Conservation (phyloP, 2,329 filamentous ascomycete species). For the Calonectria ilicicola region DNA sequence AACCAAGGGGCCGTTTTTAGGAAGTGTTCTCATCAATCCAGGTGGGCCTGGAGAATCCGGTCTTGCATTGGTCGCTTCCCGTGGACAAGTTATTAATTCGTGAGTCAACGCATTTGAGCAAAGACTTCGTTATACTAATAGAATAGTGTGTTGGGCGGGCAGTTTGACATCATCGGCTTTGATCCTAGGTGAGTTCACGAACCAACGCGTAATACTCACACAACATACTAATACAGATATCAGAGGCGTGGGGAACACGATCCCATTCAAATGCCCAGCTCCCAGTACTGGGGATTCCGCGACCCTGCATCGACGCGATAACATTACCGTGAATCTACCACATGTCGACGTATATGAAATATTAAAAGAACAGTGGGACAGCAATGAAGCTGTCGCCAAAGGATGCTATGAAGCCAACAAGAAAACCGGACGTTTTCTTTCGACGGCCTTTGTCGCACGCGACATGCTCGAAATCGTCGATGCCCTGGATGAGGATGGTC, state of each 20-base stretch:
- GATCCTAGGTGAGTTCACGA: neutral
- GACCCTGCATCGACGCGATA: neutral
- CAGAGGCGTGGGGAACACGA: neutral
- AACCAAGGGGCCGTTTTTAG: neutral
- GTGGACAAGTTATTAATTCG: neutral
- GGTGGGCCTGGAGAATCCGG: neutral
- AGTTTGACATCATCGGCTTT: neutral
- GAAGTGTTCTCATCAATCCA: neutral
- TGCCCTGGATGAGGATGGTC: neutral
- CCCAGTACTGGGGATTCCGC: neutral
- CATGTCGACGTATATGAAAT: neutral
- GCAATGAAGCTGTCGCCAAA: neutral
- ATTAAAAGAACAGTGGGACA: neutral
- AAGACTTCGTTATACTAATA: neutral
- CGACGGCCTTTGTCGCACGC: neutral
- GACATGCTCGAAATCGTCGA: neutral
- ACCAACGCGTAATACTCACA: rapidly evolving
- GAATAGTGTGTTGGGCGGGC: neutral
- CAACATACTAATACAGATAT: neutral
- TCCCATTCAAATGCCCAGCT: neutral
- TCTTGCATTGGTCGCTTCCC: rapidly evolving
- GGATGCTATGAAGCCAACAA: neutral
- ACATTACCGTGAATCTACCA: neutral
- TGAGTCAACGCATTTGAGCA: neutral
- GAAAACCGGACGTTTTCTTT: neutral